Conservation (phyloP, 345 rosid genomes). For the Eucalyptus cloeziana region DNA sequence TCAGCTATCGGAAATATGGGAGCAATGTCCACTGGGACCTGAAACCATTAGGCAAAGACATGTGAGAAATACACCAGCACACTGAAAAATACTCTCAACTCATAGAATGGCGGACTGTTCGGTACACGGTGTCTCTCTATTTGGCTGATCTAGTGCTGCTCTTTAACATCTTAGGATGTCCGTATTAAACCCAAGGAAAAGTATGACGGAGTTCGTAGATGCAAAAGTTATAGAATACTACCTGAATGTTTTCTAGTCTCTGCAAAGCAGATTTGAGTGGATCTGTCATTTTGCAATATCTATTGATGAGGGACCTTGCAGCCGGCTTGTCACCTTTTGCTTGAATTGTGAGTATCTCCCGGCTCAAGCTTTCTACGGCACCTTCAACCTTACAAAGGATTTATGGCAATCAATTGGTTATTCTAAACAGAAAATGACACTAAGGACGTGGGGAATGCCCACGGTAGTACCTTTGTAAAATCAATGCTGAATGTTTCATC, state of each 20-base stretch:
- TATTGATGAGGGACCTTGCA: constrained; percentile 48
- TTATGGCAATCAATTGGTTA: not conserved
- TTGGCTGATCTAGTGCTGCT: not conserved
- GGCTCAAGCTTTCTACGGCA: constrained; percentile 79
- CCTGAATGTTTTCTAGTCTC: constrained; percentile 57
- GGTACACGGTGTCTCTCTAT: not conserved
- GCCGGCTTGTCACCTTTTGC: constrained; percentile 81
- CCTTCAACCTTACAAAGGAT: constrained; percentile 39
- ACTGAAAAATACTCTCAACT: not conserved
- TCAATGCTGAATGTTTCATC: constrained; percentile 69
- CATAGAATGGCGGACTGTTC: not conserved
- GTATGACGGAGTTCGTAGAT: not conserved
- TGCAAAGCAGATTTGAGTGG: constrained; percentile 54
- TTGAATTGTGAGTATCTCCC: constrained; percentile 70
- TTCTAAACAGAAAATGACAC: constrained; percentile 9
- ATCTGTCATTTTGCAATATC: constrained; percentile 49
- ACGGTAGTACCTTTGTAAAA: constrained; percentile 53
- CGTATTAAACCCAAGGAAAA: not conserved
- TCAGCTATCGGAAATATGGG: constrained; percentile 53
- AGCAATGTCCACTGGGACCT: constrained; percentile 84
- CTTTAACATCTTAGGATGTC: not conserved
- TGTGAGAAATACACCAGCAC: not conserved
- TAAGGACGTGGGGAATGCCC: not conserved
- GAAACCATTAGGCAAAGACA: not conserved
- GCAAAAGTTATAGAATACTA: not conserved